Conservation (phyloP, 139 green algal genomes). For the Chlamydomonas asymmetrica region DNA sequence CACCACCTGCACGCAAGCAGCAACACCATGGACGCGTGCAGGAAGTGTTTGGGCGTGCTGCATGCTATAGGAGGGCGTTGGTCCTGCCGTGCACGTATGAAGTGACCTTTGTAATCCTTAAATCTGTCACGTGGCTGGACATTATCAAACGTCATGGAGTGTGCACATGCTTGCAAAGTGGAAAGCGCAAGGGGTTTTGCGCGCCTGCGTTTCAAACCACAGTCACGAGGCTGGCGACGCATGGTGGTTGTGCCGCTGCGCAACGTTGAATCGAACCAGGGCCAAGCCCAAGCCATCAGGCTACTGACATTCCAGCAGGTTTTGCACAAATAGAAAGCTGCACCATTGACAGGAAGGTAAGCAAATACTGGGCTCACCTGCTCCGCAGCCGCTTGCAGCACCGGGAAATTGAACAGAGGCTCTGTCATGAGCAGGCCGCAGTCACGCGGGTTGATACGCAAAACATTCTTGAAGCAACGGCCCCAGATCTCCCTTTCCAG, state of each 20-base stretch:
- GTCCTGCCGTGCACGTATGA: not conserved
- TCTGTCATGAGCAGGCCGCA: conserved; percentile 80
- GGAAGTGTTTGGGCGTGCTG: not conserved
- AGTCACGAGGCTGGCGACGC: too few species aligned
- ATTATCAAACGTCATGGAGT: not conserved
- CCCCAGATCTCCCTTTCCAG: conserved; percentile 83
- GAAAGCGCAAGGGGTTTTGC: too few species aligned
- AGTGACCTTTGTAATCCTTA: not conserved
- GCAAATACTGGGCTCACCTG: conserved; percentile 43
- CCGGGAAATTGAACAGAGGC: conserved; percentile 80
- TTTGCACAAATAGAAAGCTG: not conserved
- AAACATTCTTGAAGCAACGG: conserved; percentile 33
- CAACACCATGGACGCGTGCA: not conserved
- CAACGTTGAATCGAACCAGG: too few species aligned
- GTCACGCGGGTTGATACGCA: conserved; percentile 21
- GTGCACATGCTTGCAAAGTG: not conserved
- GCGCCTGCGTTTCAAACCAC: not conserved
- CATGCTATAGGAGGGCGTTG: not conserved
- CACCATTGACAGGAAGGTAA: not conserved
- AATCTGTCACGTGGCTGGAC: not conserved
- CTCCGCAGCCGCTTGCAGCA: conserved; percentile 56
- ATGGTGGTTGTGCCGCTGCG: too few species aligned
- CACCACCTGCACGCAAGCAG: conserved; percentile 53
- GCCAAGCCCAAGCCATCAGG: too few species aligned
- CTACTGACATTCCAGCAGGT: not conserved